Evolutionary conservation across 176 grass and related monocot genomes (phyloP).

Genomic region (Cenchrus fungigraminus): DNA sequence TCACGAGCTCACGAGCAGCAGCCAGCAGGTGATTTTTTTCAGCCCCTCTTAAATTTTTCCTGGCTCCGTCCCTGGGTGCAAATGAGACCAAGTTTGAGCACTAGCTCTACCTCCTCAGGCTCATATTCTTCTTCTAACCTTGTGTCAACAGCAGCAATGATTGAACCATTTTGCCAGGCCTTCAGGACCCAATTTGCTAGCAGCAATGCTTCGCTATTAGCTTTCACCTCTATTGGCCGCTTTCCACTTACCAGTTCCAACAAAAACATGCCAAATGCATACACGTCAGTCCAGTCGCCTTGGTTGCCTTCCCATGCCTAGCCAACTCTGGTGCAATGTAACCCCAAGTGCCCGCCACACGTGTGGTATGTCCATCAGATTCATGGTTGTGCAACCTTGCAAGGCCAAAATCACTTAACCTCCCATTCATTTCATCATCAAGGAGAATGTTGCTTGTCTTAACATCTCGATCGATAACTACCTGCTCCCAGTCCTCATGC

Average conservation of each 20-base stretch:
- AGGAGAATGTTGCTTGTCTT: neutral
- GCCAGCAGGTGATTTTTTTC: too few species aligned
- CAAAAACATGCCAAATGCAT: slow-evolving; percentile 42
- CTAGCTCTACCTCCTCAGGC: neutral
- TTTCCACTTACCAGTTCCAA: slow-evolving; percentile 36
- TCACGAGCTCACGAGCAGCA: too few species aligned
- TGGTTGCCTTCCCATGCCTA: slow-evolving; percentile 43
- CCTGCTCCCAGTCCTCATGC: neutral
- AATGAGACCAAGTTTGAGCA: neutral
- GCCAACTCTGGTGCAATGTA: slow-evolving; percentile 53
- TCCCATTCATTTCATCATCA: neutral
- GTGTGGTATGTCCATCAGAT: neutral
- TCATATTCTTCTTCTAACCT: neutral
- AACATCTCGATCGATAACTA: neutral
- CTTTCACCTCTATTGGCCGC: neutral
- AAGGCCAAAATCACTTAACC: neutral
- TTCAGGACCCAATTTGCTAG: neutral
- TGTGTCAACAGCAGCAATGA: neutral
- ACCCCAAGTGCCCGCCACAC: slow-evolving; percentile 27
- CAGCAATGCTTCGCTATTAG: neutral
- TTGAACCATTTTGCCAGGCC: neutral
- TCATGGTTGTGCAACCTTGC: neutral
- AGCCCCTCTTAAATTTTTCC: too few species aligned
- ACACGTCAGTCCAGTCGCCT: slow-evolving; percentile 44
- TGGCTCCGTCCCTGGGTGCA: too few species aligned